Evolutionary conservation across 1,284 basidiomycete genomes (phyloP), one percentile per base, ranked within the genome.

Genomic region (Rhodotorula glutinis): DNA sequence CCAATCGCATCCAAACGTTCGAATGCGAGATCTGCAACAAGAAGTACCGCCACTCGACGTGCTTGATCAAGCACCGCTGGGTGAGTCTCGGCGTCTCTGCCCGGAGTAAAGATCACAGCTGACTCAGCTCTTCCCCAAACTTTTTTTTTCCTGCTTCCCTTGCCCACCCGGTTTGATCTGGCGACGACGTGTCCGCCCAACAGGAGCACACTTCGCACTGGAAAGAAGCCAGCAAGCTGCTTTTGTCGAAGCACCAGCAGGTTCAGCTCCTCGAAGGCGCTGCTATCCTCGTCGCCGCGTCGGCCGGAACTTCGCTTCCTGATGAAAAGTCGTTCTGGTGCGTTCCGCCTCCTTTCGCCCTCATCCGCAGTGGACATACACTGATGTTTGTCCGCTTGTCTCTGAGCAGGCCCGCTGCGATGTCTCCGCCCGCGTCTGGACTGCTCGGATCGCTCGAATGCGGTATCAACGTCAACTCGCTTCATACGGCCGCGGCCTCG

Each of bases 221-320:
- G 95, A 90, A 91, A 59, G 92, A 94, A 79, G 91, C 92, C 0
- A 92, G 90, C 74, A 94, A 95, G 79, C 88, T 95, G 76, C 86
- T 94, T 63, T 83, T 97, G 74, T 91, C 88, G 80, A 98, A 98
- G 82, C 95, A 98, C 78, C 94, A 98, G 77, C 95, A 98, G 77
- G 95, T 98, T 2, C 95, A 98, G 78, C 82, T 98, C 64, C 87
- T 98, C 59, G 95, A 98, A 83, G 95, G 94, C 10, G 95, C 95
- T 1, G 92, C 95, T 11, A 98, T 98, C 70, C 85, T 98, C 52
- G 79, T 85, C 1, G 80, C 80, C 44, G 82, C 84, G 40, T 84
- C 84, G 17, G 75, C 76, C 53, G 87, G 88, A 14, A 85, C 87
- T 7, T 91, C 91, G 4, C 83, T 98, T 11, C 95, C 95, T 0